Evolutionary conservation across 306 rosid species (phyloP), one percentile per base, ranked within the genome.

Genomic region (Argentina anserina): DNA sequence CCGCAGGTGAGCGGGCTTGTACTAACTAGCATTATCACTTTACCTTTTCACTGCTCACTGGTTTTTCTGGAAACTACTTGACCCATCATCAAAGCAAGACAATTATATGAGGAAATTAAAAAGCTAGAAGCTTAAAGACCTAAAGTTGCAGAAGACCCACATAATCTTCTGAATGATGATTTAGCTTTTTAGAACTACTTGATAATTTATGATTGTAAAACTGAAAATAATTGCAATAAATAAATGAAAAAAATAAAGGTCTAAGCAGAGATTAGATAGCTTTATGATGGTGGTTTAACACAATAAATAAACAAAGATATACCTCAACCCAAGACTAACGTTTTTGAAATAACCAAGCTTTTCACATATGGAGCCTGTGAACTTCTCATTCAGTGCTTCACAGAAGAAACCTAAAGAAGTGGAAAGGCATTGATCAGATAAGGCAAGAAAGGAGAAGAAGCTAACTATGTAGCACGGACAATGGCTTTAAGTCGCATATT

Each of bases 11-110:
- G n/a, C n/a, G n/a, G n/a, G n/a, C n/a, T n/a, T n/a, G n/a, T n/a
- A n/a, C n/a, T n/a, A n/a, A n/a, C 69, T 31, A 66, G 77, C 74
- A 83, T 78, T 80, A 77, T 76, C 76, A 66, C 45, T 76, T 76
- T 3, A 73, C 76, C 66, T 79, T 84, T 73, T 55, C 79, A 68
- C 73, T 83, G 81, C 50, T 80, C 77, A 83, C 79, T 71, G 73
- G 85, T 67, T 83, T 87, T 83, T 83, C 47, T 62, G 84, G 90
- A 86, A 87, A 80, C 74, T 77, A 78, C 84, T 10, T 31, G 23
- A 11, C 36, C 26, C 75, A 89, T 86, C 76, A 85, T 75, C 66
- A 76, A 84, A 42, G 56, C 71, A 73, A 79, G 68, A 74, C 66
- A 71, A 71, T 55, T 18, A 14, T 7, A 70, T 42, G 49, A 55